Evolutionary conservation across 2,329 filamentous ascomycete genomes (phyloP).

Genomic region (Xylaria sp.): DNA sequence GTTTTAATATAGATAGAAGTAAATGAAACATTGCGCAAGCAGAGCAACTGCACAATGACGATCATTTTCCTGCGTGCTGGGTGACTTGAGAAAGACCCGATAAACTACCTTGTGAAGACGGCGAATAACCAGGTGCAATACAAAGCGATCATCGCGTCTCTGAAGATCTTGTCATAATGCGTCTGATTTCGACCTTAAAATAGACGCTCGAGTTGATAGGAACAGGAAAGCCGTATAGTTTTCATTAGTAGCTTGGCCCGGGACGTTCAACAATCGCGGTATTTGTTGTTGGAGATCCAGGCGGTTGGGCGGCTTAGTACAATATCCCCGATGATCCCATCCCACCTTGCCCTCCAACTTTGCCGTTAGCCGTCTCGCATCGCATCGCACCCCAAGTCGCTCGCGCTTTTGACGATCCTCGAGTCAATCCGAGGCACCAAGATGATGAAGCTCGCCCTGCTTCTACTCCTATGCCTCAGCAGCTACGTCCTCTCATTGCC

Average conservation of each 20-base stretch:
- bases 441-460: conserved; percentile 10
- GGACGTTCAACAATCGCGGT: neutral
- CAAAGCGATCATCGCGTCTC: neutral
- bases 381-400: neutral
- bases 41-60: conserved; percentile 14
- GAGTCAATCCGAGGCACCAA: neutral
- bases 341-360: neutral
- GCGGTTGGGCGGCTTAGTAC: too few species aligned
- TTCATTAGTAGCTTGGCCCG: neutral
- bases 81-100: neutral
- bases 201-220: neutral
- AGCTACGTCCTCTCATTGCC: conserved; percentile 13
- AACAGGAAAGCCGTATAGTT: neutral
- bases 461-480: conserved; percentile 20
- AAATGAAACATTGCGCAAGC: neutral
- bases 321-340: too few species aligned
- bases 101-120: neutral
- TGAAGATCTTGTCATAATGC: neutral
- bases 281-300: neutral
- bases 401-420: neutral
- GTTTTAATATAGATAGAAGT: conserved; percentile 1
- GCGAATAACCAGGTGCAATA: neutral
- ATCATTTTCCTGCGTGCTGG: conserved; percentile 13
- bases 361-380: neutral
- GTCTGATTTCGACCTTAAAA: neutral